Evolutionary conservation across 1,139 yeast genomes (phyloP).

Genomic region (Geotrichum cucujoidarum): DNA sequence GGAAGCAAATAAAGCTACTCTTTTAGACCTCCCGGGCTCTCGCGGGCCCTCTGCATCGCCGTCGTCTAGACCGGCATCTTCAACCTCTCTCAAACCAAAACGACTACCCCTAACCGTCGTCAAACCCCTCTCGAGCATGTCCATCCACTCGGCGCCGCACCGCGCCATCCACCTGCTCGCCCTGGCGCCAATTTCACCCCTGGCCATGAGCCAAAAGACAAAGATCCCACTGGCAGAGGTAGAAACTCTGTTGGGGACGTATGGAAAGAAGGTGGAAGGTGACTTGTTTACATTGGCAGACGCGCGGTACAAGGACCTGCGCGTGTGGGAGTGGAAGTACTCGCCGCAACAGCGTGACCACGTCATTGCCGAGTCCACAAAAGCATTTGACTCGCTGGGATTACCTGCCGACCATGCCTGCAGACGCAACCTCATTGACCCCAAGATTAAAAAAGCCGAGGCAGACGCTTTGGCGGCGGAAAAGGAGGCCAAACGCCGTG

Average conservation of each 20-base stretch:
- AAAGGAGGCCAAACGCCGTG: conserved; percentile 13
- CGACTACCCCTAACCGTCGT: conserved; percentile 20
- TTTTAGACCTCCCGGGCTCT: conserved; percentile 23
- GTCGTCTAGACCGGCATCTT: conserved; percentile 10
- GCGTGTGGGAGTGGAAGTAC: conserved; percentile 40
- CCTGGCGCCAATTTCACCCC: conserved; percentile 28
- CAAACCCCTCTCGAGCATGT: conserved; percentile 28
- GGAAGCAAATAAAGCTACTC: conserved; percentile 27
- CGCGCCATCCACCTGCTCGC: conserved; percentile 39
- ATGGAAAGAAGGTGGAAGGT: conserved; percentile 24
- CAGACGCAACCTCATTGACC: conserved; percentile 33
- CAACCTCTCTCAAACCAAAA: conserved; percentile 17
- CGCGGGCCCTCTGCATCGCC: conserved; percentile 20
- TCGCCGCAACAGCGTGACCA: conserved; percentile 32
- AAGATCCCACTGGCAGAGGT: conserved; percentile 32
- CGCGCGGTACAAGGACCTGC: conserved; percentile 33
- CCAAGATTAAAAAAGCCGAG: conserved; percentile 26
- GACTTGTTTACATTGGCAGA: conserved; percentile 29
- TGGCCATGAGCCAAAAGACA: conserved; percentile 32
- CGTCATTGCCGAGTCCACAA: conserved; percentile 31
- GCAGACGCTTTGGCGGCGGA: conserved; percentile 16
- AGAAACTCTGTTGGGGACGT: conserved; percentile 29
- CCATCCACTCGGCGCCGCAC: conserved; percentile 31
- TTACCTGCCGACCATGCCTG: conserved; percentile 33
- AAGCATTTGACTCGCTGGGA: conserved; percentile 34